These are phyloP conservation scores for Albophoma yamanashiensis DNA, from an alignment of 2,329 filamentous ascomycete species.

Conservation along the genomic window DNA sequence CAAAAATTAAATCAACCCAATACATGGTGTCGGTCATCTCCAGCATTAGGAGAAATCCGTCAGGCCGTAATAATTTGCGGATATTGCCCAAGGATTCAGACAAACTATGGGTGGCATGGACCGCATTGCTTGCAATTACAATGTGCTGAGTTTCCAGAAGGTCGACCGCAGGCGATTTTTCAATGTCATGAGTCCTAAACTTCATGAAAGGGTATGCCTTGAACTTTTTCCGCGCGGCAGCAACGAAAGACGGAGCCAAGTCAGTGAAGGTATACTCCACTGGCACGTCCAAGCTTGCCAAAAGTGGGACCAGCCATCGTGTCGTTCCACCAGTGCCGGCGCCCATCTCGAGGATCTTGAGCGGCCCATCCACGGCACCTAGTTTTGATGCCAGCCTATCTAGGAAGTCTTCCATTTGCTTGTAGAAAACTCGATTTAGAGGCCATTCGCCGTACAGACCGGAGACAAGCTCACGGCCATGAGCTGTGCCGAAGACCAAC, in stretches of 20 bases:
- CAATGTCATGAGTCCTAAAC: constrained; percentile 5
- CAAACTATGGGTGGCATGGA: constrained; percentile 21
- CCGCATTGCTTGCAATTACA: constrained; percentile 21
- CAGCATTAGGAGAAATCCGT: constrained; percentile 5
- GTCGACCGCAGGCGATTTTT: constrained; percentile 7
- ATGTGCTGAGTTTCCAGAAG: constrained; percentile 14
- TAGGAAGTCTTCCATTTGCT: constrained; percentile 22
- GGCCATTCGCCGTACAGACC: constrained; percentile 24
- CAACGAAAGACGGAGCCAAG: constrained; percentile 13
- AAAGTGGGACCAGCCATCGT: constrained; percentile 12
- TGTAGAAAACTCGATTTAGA: constrained; percentile 20
- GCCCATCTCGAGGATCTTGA: constrained; percentile 12
- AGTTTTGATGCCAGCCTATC: constrained; percentile 1
- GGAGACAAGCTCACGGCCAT: constrained; percentile 22
- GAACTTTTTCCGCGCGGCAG: constrained; percentile 3
- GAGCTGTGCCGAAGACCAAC: constrained; percentile 24
- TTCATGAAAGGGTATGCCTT: constrained; percentile 5
- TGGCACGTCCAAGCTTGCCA: constrained; percentile 18
- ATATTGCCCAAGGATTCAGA: constrained; percentile 7
- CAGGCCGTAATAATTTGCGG: constrained; percentile 4
- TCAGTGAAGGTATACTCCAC: constrained; percentile 30
- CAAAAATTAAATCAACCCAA: constrained; percentile 20
- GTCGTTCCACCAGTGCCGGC: constrained; percentile 23
- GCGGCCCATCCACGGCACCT: background rate
- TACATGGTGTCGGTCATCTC: constrained; percentile 3